Evolutionary conservation across 1,139 yeast genomes (phyloP).

Genomic region (Sugiyamaella xylanicola): DNA sequence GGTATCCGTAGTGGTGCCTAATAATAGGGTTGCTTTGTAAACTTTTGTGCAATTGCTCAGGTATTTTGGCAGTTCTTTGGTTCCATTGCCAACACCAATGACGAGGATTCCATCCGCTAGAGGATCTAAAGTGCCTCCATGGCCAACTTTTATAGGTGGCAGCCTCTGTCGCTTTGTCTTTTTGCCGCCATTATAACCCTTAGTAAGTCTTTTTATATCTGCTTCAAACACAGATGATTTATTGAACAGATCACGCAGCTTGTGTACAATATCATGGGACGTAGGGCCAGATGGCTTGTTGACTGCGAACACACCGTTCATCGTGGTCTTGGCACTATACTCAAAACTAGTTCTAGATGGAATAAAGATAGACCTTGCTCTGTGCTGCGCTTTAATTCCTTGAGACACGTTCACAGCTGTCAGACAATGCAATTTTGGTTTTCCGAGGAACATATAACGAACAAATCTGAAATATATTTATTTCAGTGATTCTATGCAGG

Average conservation of each 20-base stretch:
- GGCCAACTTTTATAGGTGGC: conserved; percentile 83
- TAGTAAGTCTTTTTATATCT: conserved; percentile 49
- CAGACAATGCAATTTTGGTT: neutral
- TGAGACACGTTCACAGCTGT: neutral
- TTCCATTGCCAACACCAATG: conserved; percentile 87
- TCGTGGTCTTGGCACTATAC: conserved; percentile 2
- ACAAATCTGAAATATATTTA: no score
- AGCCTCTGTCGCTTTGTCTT: conserved; percentile 53
- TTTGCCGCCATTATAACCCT: conserved; percentile 37
- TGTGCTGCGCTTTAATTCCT: no score
- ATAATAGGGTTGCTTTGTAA: conserved; percentile 79
- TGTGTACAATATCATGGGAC: conserved; percentile 70
- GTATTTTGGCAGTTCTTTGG: conserved; percentile 74
- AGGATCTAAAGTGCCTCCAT: conserved; percentile 97
- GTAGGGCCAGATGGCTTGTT: conserved; percentile 87
- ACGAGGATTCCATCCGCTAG: conserved; percentile 91
- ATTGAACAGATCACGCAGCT: conserved; percentile 64
- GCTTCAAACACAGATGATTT: conserved; percentile 59
- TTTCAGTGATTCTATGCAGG: neutral
- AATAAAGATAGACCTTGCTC: neutral
- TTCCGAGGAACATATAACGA: neutral
- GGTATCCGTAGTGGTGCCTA: conserved; percentile 91
- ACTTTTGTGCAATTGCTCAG: conserved; percentile 65
- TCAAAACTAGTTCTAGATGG: neutral
- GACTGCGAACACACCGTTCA: conserved; percentile 82